Conservation (phyloP, 768 basidiomycete genomes). For the Pisolithus tinctorius region DNA sequence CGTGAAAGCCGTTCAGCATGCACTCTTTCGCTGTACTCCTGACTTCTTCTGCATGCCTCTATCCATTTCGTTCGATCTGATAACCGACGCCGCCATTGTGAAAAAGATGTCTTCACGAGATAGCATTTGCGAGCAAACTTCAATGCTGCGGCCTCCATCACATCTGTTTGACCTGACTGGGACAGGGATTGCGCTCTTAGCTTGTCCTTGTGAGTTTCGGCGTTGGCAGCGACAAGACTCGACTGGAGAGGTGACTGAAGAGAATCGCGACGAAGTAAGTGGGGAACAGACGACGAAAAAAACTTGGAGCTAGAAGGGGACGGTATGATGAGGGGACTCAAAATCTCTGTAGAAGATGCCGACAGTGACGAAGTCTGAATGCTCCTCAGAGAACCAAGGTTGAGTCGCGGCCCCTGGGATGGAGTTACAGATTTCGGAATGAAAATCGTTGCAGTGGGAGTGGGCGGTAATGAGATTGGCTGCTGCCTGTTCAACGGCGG, state of each 20-base stretch:
- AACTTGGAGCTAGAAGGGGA: constrained; percentile 17
- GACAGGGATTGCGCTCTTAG: constrained; percentile 3
- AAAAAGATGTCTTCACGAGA: constrained; percentile 37
- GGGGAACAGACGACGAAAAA: constrained; percentile 7
- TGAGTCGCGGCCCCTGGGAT: constrained; percentile 11
- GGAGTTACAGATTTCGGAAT: constrained; percentile 10
- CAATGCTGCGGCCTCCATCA: constrained; percentile 35
- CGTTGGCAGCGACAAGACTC: constrained; percentile 6
- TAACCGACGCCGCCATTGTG: constrained; percentile 40
- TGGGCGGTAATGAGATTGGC: constrained; percentile 29
- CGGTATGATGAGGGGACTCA: constrained; percentile 25
- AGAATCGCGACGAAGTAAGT: constrained; percentile 19
- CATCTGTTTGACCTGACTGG: constrained; percentile 1
- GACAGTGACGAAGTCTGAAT: constrained; percentile 21
- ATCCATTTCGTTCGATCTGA: constrained; percentile 47
- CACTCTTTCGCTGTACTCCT: constrained; percentile 53
- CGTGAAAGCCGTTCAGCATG: constrained; percentile 27
- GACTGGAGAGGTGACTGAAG: constrained; percentile 19
- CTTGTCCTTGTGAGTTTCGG: constrained; percentile 6
- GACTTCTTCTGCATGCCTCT: constrained; percentile 55
- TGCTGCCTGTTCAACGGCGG: constrained; percentile 22
- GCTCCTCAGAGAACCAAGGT: constrained; percentile 15
- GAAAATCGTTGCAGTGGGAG: constrained; percentile 19
- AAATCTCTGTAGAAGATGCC: constrained; percentile 19
- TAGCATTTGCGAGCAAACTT: constrained; percentile 35